These are phyloP conservation scores for Arthrobotrys sinensis DNA, from an alignment of 2,329 filamentous ascomycete genomes.

Conservation along the genomic window DNA sequence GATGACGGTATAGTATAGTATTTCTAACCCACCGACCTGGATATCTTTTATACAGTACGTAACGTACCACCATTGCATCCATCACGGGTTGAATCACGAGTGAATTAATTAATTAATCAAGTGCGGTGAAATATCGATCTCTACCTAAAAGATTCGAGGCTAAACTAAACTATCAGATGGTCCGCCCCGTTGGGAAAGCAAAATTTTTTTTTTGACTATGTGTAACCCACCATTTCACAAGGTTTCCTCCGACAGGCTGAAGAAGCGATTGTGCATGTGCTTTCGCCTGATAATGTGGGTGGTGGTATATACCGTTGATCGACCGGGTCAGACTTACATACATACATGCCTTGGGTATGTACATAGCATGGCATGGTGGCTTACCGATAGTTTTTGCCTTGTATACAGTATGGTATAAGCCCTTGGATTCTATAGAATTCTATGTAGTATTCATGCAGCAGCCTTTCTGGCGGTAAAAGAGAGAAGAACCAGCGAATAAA, in stretches of 20 bases:
- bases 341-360: neutral
- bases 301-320: neutral
- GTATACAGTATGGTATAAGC: too few species aligned
- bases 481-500: conserved; percentile 1
- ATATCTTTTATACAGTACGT: neutral
- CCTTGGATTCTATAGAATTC: too few species aligned
- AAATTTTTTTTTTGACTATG: too few species aligned
- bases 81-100: conserved; percentile 12
- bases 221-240: conserved; percentile 15
- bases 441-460: too few species aligned
- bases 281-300: neutral
- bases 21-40: neutral
- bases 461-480: too few species aligned
- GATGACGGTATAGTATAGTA: too few species aligned
- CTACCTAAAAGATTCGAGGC: neutral
- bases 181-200: conserved; percentile 6
- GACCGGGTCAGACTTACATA: neutral
- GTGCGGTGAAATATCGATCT: neutral
- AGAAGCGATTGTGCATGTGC: conserved; percentile 17
- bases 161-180: neutral
- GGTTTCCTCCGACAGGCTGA: conserved; percentile 13
- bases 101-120: neutral
- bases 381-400: too few species aligned
- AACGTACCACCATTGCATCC: neutral
- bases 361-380: neutral